These are phyloP conservation scores for Paecilomyces fulvus DNA, from an alignment of 2,329 filamentous ascomycete species.

Conservation along the genomic window DNA sequence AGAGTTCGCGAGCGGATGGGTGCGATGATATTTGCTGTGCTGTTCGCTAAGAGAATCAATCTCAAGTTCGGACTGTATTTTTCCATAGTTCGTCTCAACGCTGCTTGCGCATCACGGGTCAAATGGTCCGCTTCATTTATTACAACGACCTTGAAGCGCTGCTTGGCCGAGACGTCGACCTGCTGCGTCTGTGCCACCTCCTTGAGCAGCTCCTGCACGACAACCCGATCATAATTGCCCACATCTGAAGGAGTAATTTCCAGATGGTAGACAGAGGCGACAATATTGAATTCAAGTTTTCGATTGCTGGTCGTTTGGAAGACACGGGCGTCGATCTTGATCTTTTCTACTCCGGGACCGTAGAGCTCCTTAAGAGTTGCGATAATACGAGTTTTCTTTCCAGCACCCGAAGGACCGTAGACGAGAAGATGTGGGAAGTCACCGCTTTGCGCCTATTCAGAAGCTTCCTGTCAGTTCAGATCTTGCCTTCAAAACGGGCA, in stretches of 20 bases:
- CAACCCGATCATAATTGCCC: slow-evolving; percentile 90
- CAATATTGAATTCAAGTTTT: slow-evolving; percentile 99
- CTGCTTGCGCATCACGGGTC: slow-evolving; percentile 88
- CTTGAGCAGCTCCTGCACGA: slow-evolving; percentile 90
- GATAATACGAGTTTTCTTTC: slow-evolving; percentile 95
- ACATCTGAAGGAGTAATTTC: slow-evolving; percentile 98
- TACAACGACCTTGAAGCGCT: slow-evolving; percentile 96
- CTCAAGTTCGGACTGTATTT: slow-evolving; percentile 96
- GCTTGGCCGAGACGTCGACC: slow-evolving; percentile 83
- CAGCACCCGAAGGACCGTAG: slow-evolving; percentile 91
- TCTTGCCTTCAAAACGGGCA: not conserved
- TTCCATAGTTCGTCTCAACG: slow-evolving; percentile 92
- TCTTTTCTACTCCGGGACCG: slow-evolving; percentile 96
- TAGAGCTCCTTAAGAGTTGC: slow-evolving; percentile 93
- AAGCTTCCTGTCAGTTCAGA: slow-evolving; percentile 6
- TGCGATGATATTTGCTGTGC: slow-evolving; percentile 97
- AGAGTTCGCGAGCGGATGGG: slow-evolving; percentile 88
- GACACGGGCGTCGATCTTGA: slow-evolving; percentile 95
- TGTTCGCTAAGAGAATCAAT: slow-evolving; percentile 87
- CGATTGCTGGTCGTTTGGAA: slow-evolving; percentile 94
- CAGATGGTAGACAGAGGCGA: slow-evolving; percentile 92
- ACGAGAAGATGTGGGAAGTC: slow-evolving; percentile 97
- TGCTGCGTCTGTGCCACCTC: slow-evolving; percentile 98
- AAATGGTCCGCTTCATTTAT: slow-evolving; percentile 98
- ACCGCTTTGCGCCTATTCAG: slow-evolving; percentile 73